Conservation (phyloP, 2,329 filamentous ascomycete species). For the Parafenestella ontariensis region DNA sequence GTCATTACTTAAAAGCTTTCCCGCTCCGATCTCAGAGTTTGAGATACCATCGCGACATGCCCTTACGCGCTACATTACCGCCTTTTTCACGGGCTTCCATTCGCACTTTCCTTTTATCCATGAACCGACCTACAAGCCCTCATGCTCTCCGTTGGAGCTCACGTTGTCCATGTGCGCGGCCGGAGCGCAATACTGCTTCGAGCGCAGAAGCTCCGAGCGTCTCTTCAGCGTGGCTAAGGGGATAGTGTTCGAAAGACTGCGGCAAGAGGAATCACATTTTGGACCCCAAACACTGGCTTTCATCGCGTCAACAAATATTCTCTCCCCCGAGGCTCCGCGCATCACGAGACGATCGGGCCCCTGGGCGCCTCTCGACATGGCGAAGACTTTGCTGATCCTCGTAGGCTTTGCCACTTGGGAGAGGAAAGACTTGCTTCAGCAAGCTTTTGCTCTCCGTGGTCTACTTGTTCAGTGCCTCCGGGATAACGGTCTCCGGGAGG, state of each 20-base stretch:
- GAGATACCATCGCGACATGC: slow-evolving; percentile 40
- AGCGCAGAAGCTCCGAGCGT: slow-evolving; percentile 35
- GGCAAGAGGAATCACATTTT: slow-evolving; percentile 33
- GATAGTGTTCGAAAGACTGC: slow-evolving; percentile 36
- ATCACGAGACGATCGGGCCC: slow-evolving; percentile 23
- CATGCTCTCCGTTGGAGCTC: slow-evolving; percentile 39
- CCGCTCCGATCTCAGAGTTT: slow-evolving; percentile 30
- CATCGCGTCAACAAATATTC: slow-evolving; percentile 20
- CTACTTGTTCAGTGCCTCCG: slow-evolving; percentile 37
- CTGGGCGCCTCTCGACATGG: slow-evolving; percentile 37
- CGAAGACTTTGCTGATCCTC: slow-evolving; percentile 38
- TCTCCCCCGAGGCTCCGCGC: slow-evolving; percentile 11
- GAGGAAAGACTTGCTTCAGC: slow-evolving; percentile 35
- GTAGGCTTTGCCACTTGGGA: slow-evolving; percentile 45
- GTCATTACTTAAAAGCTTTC: slow-evolving; percentile 26
- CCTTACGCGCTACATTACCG: slow-evolving; percentile 40
- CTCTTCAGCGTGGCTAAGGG: slow-evolving; percentile 39
- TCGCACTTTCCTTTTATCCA: slow-evolving; percentile 46
- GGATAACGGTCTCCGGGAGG: slow-evolving; percentile 37
- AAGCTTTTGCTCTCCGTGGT: slow-evolving; percentile 38
- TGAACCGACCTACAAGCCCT: slow-evolving; percentile 39
- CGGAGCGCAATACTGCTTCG: slow-evolving; percentile 46
- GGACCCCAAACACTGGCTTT: slow-evolving; percentile 32
- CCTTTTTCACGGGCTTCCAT: slow-evolving; percentile 42
- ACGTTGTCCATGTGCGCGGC: slow-evolving; percentile 43